Percentiles rank a stretch among this genome's conserved stretches.
Conservation (phyloP, 2,329 filamentous ascomycete species). For the Clonostachys rosea region DNA sequence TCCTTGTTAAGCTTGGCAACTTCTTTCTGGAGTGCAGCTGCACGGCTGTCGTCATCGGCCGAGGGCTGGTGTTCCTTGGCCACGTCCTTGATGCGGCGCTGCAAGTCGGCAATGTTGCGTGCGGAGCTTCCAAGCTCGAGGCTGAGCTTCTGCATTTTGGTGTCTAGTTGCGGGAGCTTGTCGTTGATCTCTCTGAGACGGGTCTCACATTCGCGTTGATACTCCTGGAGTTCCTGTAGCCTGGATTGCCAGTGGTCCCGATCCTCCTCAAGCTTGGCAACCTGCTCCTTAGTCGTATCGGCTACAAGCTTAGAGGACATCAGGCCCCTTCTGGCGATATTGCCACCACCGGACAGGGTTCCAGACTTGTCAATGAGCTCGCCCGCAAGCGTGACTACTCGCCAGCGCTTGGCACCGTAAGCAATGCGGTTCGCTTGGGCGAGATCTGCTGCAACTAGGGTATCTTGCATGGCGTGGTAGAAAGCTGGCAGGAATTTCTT, state of each 20-base stretch:
- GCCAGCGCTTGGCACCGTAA: constrained; percentile 89
- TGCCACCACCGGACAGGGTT: constrained; percentile 97
- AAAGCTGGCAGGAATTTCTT: constrained; percentile 86
- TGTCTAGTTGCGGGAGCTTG: constrained; percentile 80
- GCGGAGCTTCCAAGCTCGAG: constrained; percentile 86
- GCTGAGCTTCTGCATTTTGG: constrained; percentile 82
- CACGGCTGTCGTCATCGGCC: constrained; percentile 71
- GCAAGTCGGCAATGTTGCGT: constrained; percentile 77
- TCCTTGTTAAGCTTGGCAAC: constrained; percentile 72
- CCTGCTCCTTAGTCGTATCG: constrained; percentile 83
- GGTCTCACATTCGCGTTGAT: constrained; percentile 74
- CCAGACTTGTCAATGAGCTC: constrained; percentile 97
- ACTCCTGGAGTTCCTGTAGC: constrained; percentile 80
- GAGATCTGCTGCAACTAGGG: constrained; percentile 85
- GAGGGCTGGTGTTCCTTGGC: constrained; percentile 76
- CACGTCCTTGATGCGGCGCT: constrained; percentile 82
- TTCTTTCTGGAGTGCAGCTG: constrained; percentile 70
- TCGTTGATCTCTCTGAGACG: constrained; percentile 68
- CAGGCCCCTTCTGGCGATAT: constrained; percentile 80
- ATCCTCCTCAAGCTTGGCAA: constrained; percentile 80
- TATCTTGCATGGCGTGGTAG: constrained; percentile 93
- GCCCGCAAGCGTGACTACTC: constrained; percentile 91
- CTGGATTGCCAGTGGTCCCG: constrained; percentile 80
- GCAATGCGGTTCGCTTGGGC: constrained; percentile 97
- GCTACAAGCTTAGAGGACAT: constrained; percentile 97